A percentile compares a stretch with the other conserved stretches of the same genome.
These are phyloP conservation scores for Paramecium octaurelia DNA, from an alignment of 73 alveolate genomes.

Conservation along the genomic window DNA sequence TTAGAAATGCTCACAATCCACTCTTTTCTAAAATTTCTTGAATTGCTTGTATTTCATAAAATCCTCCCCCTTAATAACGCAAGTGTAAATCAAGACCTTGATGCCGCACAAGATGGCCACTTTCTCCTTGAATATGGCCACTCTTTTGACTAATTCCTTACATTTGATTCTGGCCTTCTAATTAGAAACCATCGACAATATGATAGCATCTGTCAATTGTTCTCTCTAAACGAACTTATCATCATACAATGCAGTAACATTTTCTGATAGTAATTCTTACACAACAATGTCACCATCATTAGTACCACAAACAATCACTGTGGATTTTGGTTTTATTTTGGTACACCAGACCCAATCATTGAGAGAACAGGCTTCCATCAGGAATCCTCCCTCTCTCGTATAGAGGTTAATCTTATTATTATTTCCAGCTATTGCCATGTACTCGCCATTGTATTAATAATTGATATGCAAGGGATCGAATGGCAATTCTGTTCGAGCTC, in stretches of 20 bases:
- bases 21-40: slow-evolving; percentile 49
- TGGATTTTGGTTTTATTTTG: slow-evolving; percentile 28
- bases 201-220: slow-evolving; percentile 55
- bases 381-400: slow-evolving; percentile 59
- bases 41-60: slow-evolving; percentile 54
- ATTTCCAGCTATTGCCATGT: slow-evolving; percentile 45
- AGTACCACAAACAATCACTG: background rate
- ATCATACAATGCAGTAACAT: slow-evolving; percentile 38
- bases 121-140: slow-evolving; percentile 54
- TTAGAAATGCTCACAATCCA: slow-evolving; percentile 21
- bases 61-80: slow-evolving; percentile 27
- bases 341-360: slow-evolving; percentile 62
- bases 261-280: background rate
- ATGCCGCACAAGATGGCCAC: slow-evolving; percentile 46
- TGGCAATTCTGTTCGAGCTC: slow-evolving; percentile 12
- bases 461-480: slow-evolving; percentile 54
- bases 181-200: slow-evolving; percentile 18
- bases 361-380: slow-evolving; percentile 24
- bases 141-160: slow-evolving; percentile 53
- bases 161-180: slow-evolving; percentile 53
- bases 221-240: slow-evolving; percentile 54
- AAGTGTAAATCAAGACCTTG: slow-evolving; percentile 27
- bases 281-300: slow-evolving; percentile 60
- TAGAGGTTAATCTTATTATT: slow-evolving; percentile 43
- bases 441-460: slow-evolving; percentile 49